phyloP scores from a whole-genome alignment of 768 basidiomycete genomes.

The Mycena indigotica region DNA sequence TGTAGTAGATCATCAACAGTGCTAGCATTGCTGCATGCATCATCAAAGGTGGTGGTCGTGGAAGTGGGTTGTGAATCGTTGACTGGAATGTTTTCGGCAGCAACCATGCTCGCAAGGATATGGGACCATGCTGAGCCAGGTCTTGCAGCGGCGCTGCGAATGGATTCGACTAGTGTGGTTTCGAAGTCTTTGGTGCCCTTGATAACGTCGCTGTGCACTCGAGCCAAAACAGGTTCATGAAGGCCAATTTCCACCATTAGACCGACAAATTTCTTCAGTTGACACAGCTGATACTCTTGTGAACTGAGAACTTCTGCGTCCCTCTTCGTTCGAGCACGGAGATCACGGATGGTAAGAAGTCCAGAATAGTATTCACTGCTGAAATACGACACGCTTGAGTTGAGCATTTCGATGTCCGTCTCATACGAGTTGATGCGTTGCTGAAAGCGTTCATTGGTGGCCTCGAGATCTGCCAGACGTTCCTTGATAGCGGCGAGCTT shows the following conservation, averaged over 20 bases:
- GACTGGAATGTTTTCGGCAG: conserved; percentile 26
- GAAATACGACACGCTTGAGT: conserved; percentile 28
- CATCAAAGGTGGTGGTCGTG: conserved; percentile 22
- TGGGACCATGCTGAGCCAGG: conserved; percentile 45
- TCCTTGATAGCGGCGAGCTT: conserved; percentile 17
- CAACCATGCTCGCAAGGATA: conserved; percentile 34
- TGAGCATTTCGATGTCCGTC: conserved; percentile 24
- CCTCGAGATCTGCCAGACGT: conserved; percentile 28
- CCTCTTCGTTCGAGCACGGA: conserved; percentile 22
- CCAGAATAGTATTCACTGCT: conserved; percentile 31
- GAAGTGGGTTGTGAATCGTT: conserved; percentile 26
- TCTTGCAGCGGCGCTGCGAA: conserved; percentile 43
- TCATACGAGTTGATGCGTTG: conserved; percentile 18
- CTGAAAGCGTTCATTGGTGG: conserved; percentile 26
- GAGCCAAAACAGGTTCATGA: conserved; percentile 34
- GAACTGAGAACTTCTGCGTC: conserved; percentile 30
- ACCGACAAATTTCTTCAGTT: conserved; percentile 38
- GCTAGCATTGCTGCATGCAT: conserved; percentile 19
- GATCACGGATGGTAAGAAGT: conserved; percentile 30
- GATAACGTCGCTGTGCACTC: conserved; percentile 31
- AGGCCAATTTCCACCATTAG: conserved; percentile 40
- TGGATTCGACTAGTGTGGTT: conserved; percentile 44
- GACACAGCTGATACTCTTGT: conserved; percentile 31
- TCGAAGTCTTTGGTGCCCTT: conserved; percentile 32
- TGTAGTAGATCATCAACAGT: conserved; percentile 38